Evolutionary conservation across 805 yeast species (phyloP), one percentile per base, ranked within the genome.

Genomic region (Nakazawaea laoshanensis): DNA sequence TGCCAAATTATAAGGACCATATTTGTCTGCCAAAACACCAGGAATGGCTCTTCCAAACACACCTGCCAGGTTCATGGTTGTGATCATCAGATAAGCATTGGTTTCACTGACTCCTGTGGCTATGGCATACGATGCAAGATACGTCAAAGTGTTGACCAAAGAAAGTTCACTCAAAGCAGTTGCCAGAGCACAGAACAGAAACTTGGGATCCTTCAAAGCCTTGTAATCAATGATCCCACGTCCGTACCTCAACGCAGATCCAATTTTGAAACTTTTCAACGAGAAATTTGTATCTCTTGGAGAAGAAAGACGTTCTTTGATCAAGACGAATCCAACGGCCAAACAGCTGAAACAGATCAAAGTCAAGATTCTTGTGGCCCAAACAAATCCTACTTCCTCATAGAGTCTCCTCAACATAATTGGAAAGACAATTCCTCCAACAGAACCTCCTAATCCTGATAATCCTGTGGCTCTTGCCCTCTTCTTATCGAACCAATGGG

Each of bases 381-480:
- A 76, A 2, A 59, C 63, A 46, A 61, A 78, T 2, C 85, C 83
- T 11, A 69, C 51, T 9, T 49, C 47, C 2, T 56, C 47, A 40
- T 68, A 68, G 30, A 73, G 47, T n/a, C 59, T 45, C 37, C 66
- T 55, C 39, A 76, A 50, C 48, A 73, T 52, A 25, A 77, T 50
- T 1, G 86, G 83, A 47, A 73, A 69, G 4, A 75, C 46, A 8
- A 76, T 60, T 4, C 86, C 87, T 2, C 85, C 86, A 7, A 74
- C 52, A 3, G 81, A 71, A 1, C 82, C 83, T 3, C 85, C 86
- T 6, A 73, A 52, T 42, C 57, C 40, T 8, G 50, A 47, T 9
- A 41, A 29, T 4, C 49, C 52, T 24, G 44, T 41, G 13, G 60
- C 65, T 36, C 46, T 49, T 2, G 68, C 71, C 39, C 70, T 48